These are phyloP conservation scores for Xylaria sp. DNA, from an alignment of 2,329 filamentous ascomycete genomes.

Conservation along the genomic window DNA sequence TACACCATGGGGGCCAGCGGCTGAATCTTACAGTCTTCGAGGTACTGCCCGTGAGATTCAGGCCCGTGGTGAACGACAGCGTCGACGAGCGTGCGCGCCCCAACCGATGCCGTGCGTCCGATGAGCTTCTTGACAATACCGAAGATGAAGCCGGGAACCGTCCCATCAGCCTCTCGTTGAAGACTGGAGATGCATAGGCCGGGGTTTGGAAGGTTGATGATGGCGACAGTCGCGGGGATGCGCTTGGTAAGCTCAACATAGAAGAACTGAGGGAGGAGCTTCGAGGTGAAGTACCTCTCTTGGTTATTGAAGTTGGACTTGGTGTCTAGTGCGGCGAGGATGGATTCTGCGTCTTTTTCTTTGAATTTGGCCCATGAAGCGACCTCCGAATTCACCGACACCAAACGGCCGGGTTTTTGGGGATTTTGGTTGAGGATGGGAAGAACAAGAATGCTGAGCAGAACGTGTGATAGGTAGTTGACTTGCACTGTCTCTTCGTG, in stretches of 20 bases:
- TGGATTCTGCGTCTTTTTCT: neutral
- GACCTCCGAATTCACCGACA: constrained; percentile 43
- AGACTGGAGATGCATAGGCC: neutral
- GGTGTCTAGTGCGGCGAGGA: neutral
- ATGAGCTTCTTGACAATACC: neutral
- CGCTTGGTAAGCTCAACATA: neutral
- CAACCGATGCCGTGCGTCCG: neutral
- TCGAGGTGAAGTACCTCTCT: neutral
- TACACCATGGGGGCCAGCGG: too few species aligned
- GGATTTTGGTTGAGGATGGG: constrained; percentile 55
- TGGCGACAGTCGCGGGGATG: neutral
- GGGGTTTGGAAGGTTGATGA: neutral
- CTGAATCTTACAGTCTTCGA: neutral
- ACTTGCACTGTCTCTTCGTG: constrained; percentile 59
- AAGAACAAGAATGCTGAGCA: constrained; percentile 59
- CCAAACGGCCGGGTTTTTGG: constrained; percentile 30
- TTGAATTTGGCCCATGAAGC: constrained; percentile 12
- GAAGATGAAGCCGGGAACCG: neutral
- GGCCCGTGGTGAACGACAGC: neutral
- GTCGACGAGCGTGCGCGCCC: neutral
- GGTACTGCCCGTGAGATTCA: neutral
- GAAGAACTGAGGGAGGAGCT: neutral
- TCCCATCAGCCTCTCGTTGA: neutral
- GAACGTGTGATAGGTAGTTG: constrained; percentile 62
- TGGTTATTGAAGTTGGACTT: neutral